Conservation (phyloP, 805 yeast species). For the Wickerhamiella qilinensis region DNA sequence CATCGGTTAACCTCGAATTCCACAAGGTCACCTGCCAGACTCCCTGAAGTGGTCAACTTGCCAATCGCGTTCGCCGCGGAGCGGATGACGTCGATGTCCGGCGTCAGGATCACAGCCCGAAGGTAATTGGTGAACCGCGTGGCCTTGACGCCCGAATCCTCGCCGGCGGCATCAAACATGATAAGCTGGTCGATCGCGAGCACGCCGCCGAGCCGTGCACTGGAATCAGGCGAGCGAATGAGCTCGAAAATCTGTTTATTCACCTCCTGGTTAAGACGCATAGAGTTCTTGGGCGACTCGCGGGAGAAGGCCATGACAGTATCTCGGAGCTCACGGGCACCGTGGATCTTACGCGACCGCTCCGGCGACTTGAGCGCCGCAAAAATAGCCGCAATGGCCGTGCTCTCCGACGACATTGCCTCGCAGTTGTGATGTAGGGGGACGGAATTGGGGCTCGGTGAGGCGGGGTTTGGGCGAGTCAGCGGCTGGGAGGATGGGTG, state of each 20-base stretch:
- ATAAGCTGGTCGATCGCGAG: slow-evolving; percentile 79
- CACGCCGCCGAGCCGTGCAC: slow-evolving; percentile 75
- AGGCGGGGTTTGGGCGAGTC: too few relatives aligned
- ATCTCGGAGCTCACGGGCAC: slow-evolving; percentile 55
- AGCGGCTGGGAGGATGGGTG: too few relatives aligned
- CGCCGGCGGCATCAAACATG: slow-evolving; percentile 58
- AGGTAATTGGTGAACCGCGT: slow-evolving; percentile 84
- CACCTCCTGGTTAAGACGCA: slow-evolving; percentile 67
- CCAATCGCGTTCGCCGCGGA: slow-evolving; percentile 81
- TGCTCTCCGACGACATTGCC: slow-evolving; percentile 17
- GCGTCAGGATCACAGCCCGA: slow-evolving; percentile 62
- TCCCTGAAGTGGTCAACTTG: slow-evolving; percentile 72
- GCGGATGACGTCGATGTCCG: slow-evolving; percentile 70
- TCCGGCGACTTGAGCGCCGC: slow-evolving; percentile 16
- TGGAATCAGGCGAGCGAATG: slow-evolving; percentile 54
- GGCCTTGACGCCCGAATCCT: slow-evolving; percentile 72
- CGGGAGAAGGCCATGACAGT: slow-evolving; percentile 60
- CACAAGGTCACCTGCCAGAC: slow-evolving; percentile 80
- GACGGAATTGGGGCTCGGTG: too few relatives aligned
- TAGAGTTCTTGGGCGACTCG: slow-evolving; percentile 69
- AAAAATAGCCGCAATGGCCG: slow-evolving; percentile 17
- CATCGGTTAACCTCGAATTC: slow-evolving; percentile 83
- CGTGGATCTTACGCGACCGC: slow-evolving; percentile 22
- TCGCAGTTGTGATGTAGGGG: too few relatives aligned
- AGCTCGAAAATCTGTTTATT: slow-evolving; percentile 78